Evolutionary conservation across 1,284 basidiomycete genomes (phyloP).

Genomic region (Pseudozyma sp.): DNA sequence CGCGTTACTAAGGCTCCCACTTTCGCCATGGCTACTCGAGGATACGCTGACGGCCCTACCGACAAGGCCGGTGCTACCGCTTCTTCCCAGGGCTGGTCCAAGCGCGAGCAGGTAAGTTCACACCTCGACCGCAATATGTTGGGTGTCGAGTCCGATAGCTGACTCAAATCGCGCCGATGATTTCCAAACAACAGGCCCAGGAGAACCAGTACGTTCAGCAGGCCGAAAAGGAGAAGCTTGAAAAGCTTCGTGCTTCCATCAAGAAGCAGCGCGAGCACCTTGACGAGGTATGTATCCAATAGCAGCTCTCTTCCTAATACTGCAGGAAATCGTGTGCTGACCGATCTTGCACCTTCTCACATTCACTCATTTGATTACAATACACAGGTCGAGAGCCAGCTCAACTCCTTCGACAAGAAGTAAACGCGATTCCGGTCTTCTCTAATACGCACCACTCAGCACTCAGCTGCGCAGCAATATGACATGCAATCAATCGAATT

Average conservation of each 20-base stretch:
- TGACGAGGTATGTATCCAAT: constrained; percentile 46
- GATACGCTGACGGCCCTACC: constrained; percentile 55
- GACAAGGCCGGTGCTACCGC: constrained; percentile 56
- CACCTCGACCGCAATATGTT: background rate
- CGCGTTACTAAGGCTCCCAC: constrained; percentile 45
- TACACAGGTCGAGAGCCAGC: constrained; percentile 45
- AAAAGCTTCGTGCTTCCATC: constrained; percentile 54
- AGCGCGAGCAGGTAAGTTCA: constrained; percentile 56
- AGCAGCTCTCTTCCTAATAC: background rate
- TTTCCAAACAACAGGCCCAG: constrained; percentile 40
- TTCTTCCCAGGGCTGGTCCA: constrained; percentile 49
- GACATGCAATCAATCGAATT: constrained; percentile 12
- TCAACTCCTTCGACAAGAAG: constrained; percentile 58
- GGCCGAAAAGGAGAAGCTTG: constrained; percentile 63
- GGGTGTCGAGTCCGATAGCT: background rate
- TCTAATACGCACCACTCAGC: constrained; percentile 7
- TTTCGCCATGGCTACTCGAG: constrained; percentile 47
- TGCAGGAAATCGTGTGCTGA: constrained; percentile 2
- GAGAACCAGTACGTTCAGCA: constrained; percentile 61
- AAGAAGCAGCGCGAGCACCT: constrained; percentile 60
- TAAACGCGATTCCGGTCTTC: constrained; percentile 8
- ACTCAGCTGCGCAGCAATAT: constrained; percentile 2
- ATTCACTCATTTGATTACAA: background rate
- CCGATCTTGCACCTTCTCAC: background rate
- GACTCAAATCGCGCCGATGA: too few relatives aligned